Evolutionary conservation across 495 filamentous ascomycete species (phyloP), one percentile per base, ranked within the genome.

Genomic region (Penicillium macrosclerotiorum): DNA sequence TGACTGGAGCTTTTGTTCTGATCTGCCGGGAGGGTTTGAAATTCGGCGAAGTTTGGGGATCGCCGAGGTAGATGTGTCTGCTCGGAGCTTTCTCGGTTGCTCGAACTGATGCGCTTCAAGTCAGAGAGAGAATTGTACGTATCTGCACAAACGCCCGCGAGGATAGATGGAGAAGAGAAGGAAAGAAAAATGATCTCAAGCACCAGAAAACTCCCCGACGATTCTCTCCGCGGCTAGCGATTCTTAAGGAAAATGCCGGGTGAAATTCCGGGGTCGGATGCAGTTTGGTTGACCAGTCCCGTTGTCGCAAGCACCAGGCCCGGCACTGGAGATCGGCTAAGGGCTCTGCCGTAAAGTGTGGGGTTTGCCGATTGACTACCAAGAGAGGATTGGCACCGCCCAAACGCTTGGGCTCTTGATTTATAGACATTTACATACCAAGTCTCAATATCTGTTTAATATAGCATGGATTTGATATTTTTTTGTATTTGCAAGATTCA

Each of bases 261-360:
- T 45, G 37, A 37, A 49, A 62, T 60, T 62, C 59, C 62, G 60
- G 60, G 64, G 60, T 63, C 57, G 63, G 62, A 67, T 58, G 52
- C 39, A 41, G 49, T 32, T 33, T 20, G 35, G 30, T 57, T 11
- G 43, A 39, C 27, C 52, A 63, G 37, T 54, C 47, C 57, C 57
- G 52, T 59, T 31, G 36, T 45, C 37, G 46, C 4, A 11, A 5
- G 12, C 40, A 40, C 38, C 39, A 45, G 52, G 49, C 45, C 62
- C 67, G 65, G 67, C 67, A 71, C 33, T 55, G 59, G 49, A 60
- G 64, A 69, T 72, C 71, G 71, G 71, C 64, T 74, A 74, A 67
- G 63, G 55, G 50, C 56, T 69, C 60, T 58, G 34, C 68, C 68
- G 66, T 54, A 29, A 51, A 58, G 45, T 51, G 55, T 51, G 45